These are phyloP conservation scores for Mrakia blollopis DNA, from an alignment of 768 basidiomycete genomes.

Conservation along the genomic window DNA sequence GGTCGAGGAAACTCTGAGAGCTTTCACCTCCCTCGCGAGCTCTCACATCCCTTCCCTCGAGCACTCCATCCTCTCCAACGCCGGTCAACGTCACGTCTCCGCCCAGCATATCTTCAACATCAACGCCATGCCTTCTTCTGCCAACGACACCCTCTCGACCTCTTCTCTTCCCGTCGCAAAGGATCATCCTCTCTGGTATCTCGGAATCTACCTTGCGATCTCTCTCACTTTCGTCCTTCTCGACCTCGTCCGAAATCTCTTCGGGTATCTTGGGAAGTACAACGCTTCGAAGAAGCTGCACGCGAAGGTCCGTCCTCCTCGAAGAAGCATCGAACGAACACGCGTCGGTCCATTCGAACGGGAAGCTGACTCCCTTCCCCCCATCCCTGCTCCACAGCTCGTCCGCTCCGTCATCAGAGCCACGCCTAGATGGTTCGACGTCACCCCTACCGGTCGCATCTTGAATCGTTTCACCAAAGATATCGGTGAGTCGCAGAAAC, in stretches of 20 bases:
- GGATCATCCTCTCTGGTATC: slow-evolving; percentile 65
- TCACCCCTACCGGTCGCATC: slow-evolving; percentile 64
- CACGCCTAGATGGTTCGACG: slow-evolving; percentile 67
- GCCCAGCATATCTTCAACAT: background rate
- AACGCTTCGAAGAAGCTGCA: slow-evolving; percentile 40
- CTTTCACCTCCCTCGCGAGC: background rate
- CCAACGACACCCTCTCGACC: background rate
- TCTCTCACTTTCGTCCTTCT: slow-evolving; percentile 53
- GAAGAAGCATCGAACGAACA: background rate
- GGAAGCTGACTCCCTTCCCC: background rate
- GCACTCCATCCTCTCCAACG: too few species aligned
- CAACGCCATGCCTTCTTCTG: background rate
- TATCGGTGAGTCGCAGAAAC: background rate
- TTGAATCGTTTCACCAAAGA: background rate
- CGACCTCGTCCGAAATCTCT: slow-evolving; percentile 39
- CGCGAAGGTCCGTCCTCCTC: too few species aligned
- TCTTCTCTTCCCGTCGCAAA: background rate
- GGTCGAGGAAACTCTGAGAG: background rate
- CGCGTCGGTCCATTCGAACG: background rate
- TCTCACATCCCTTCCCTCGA: background rate
- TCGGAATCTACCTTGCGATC: slow-evolving; percentile 50
- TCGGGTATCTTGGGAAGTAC: slow-evolving; percentile 51
- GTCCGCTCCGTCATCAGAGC: slow-evolving; percentile 67
- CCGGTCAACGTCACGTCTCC: too few species aligned
- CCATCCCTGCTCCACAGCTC: slow-evolving; percentile 41